Evolutionary conservation across 2,329 filamentous ascomycete species (phyloP).

Genomic region (Alternaria ventricosa): DNA sequence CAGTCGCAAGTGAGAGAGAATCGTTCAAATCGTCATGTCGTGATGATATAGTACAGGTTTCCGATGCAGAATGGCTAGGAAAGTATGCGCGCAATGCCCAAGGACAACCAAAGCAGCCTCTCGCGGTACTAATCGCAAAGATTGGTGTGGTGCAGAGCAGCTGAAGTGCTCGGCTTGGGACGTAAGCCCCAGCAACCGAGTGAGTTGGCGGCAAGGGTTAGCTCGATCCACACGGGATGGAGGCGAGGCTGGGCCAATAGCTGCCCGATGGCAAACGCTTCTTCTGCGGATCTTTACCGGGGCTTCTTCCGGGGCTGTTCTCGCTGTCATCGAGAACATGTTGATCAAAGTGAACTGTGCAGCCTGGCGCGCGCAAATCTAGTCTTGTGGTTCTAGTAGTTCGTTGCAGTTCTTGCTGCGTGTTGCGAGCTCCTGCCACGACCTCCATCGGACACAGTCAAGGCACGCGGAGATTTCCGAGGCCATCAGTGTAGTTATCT

Average conservation of each 20-base stretch:
- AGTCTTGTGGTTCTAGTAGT: not conserved
- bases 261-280: slow-evolving; percentile 10
- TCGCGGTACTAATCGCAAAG: slow-evolving; percentile 22
- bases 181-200: slow-evolving; percentile 9
- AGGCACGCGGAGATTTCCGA: not conserved
- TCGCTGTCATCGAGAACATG: not conserved
- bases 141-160: slow-evolving; percentile 27
- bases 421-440: not conserved
- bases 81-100: slow-evolving; percentile 26
- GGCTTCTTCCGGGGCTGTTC: slow-evolving; percentile 5
- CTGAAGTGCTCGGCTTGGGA: slow-evolving; percentile 28
- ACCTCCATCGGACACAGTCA: not conserved
- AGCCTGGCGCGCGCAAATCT: not conserved
- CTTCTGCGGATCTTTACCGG: slow-evolving; percentile 13
- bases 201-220: slow-evolving; percentile 17
- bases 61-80: slow-evolving; percentile 17
- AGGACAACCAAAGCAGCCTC: slow-evolving; percentile 20
- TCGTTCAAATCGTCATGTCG: slow-evolving; percentile 27
- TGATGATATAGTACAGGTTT: slow-evolving; percentile 20
- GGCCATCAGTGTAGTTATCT: not conserved
- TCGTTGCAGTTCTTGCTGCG: not conserved
- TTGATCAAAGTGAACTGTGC: not conserved
- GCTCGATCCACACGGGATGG: slow-evolving; percentile 9
- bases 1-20: slow-evolving; percentile 23
- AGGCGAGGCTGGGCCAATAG: slow-evolving; percentile 16